A percentile compares a stretch with the other conserved stretches of the same genome.
phyloP scores from a whole-genome alignment of 176 grass and related monocot genomes.

The Rhynchospora pubera region DNA sequence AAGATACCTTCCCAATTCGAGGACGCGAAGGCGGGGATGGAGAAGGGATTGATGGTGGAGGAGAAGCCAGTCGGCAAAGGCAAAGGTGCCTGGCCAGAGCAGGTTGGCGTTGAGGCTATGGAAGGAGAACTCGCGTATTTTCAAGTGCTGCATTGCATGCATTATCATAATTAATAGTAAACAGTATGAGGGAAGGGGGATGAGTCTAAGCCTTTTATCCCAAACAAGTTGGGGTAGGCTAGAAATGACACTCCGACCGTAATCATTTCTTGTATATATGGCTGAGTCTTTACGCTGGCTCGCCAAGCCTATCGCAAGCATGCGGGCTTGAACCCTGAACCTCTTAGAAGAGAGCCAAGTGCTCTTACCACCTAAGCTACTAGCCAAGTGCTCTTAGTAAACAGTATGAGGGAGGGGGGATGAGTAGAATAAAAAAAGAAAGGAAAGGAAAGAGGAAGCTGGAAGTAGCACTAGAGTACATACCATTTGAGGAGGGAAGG shows the following conservation, averaged over 20 bases:
- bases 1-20: slow-evolving; percentile 85
- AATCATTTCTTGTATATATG: too few species aligned
- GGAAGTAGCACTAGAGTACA: too few species aligned
- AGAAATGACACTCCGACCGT: too few species aligned
- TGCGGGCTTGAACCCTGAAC: too few species aligned
- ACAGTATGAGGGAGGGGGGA: background rate
- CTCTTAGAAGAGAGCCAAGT: too few species aligned
- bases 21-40: slow-evolving; percentile 26
- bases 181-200: background rate
- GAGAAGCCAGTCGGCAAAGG: slow-evolving; percentile 70
- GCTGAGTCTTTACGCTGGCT: too few species aligned
- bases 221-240: too few species aligned
- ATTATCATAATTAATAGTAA: background rate
- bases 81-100: slow-evolving; percentile 84
- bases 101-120: slow-evolving; percentile 90
- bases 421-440: background rate
- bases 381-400: too few species aligned
- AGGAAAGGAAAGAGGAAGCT: background rate
- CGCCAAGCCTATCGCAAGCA: too few species aligned
- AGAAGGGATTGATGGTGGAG: slow-evolving; percentile 52
- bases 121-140: slow-evolving; percentile 67
- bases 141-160: slow-evolving; percentile 47
- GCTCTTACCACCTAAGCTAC: too few species aligned
- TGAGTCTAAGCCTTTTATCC: too few species aligned
- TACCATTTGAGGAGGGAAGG: slow-evolving; percentile 24